Evolutionary conservation across 2,329 filamentous ascomycete genomes (phyloP).

Genomic region (Microdochium bolleyi): DNA sequence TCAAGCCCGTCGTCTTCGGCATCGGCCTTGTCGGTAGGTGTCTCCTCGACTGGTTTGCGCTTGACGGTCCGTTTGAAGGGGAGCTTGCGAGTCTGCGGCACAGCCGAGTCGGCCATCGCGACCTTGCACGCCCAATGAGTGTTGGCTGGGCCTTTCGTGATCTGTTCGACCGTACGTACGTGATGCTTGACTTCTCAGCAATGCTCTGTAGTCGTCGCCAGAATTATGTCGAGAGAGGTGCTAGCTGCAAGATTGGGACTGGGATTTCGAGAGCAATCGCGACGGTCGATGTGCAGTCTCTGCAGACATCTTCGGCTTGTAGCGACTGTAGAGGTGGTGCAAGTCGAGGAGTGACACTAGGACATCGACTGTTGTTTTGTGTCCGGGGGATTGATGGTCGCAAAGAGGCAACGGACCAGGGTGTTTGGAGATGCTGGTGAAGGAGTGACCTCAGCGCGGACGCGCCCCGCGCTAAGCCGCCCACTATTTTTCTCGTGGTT

Average conservation of each 20-base stretch:
- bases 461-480: neutral
- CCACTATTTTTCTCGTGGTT: neutral
- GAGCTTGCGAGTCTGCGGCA: conserved; percentile 27
- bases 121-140: too few relatives aligned
- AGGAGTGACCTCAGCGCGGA: neutral
- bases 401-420: neutral
- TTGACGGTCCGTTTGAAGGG: conserved; percentile 42
- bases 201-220: too few relatives aligned
- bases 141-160: too few relatives aligned
- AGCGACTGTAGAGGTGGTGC: neutral
- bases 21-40: conserved; percentile 8
- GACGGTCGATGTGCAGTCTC: neutral
- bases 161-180: too few relatives aligned
- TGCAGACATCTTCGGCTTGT: neutral
- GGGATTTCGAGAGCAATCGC: too few relatives aligned
- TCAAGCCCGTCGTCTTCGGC: conserved; percentile 30
- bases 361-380: neutral
- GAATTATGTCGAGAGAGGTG: too few relatives aligned
- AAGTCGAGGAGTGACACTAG: neutral
- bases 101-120: conserved; percentile 23
- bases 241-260: too few relatives aligned
- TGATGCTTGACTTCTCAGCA: too few relatives aligned
- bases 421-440: neutral
- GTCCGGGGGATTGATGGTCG: neutral
- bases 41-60: conserved; percentile 20